These are phyloP conservation scores for Microbotryum scabiosae DNA, from an alignment of 1,284 basidiomycete species.

Conservation along the genomic window DNA sequence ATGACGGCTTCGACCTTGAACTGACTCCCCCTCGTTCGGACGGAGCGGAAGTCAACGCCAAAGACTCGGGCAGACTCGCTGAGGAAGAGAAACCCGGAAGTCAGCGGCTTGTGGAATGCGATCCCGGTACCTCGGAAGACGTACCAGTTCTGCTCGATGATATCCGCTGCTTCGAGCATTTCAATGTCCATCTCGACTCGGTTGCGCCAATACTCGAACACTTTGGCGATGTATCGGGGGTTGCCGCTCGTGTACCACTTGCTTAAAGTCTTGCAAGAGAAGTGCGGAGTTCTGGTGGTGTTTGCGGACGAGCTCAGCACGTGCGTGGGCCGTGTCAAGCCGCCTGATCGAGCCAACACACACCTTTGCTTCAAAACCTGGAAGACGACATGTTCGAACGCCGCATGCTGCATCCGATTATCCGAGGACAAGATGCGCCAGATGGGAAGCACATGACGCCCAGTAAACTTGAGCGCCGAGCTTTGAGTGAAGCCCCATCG, in stretches of 20 bases:
- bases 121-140: slow-evolving; percentile 34
- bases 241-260: slow-evolving; percentile 60
- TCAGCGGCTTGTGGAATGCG: neutral
- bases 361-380: slow-evolving; percentile 66
- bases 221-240: slow-evolving; percentile 50
- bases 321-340: too few relatives aligned
- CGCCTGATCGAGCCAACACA: slow-evolving; percentile 5
- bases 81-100: slow-evolving; percentile 1
- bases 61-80: slow-evolving; percentile 96
- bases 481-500: slow-evolving; percentile 68
- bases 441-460: slow-evolving; percentile 82
- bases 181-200: slow-evolving; percentile 61
- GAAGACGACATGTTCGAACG: slow-evolving; percentile 83
- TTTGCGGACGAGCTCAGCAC: neutral
- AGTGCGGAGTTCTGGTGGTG: slow-evolving; percentile 60
- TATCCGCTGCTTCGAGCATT: slow-evolving; percentile 68
- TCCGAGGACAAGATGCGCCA: slow-evolving; percentile 90
- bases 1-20: slow-evolving; percentile 99
- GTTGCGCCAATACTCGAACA: slow-evolving; percentile 57
- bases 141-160: slow-evolving; percentile 79
- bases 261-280: slow-evolving; percentile 58
- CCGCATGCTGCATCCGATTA: slow-evolving; percentile 67
- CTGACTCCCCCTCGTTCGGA: slow-evolving; percentile 87
- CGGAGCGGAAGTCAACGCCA: slow-evolving; percentile 93
- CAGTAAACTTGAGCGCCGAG: slow-evolving; percentile 73